Percentiles rank a stretch among this genome's conserved stretches.
These are phyloP conservation scores for Boletus semigastroideus DNA, from an alignment of 1,284 basidiomycete species.

Conservation along the genomic window DNA sequence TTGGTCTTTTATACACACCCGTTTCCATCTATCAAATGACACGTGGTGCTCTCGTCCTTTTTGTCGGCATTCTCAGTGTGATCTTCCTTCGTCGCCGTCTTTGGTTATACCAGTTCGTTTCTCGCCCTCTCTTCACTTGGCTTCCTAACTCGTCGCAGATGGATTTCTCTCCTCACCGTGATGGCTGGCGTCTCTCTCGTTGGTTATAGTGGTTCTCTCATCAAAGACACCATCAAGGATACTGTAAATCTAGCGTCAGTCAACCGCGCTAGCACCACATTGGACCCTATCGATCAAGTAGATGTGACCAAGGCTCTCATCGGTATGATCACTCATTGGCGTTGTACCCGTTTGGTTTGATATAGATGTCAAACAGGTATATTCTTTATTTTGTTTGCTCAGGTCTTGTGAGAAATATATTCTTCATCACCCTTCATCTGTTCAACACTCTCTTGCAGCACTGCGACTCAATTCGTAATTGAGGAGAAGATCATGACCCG, in stretches of 20 bases:
- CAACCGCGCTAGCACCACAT: slow-evolving; percentile 17
- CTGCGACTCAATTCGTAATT: slow-evolving; percentile 91
- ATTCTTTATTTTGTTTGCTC: slow-evolving; percentile 93
- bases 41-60: slow-evolving; percentile 93
- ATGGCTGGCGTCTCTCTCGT: slow-evolving; percentile 91
- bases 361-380: slow-evolving; percentile 54
- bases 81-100: slow-evolving; percentile 85
- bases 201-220: slow-evolving; percentile 86
- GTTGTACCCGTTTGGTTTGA: slow-evolving; percentile 2
- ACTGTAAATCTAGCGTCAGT: slow-evolving; percentile 25
- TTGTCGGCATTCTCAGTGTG: slow-evolving; percentile 92
- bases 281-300: slow-evolving; percentile 50
- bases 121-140: slow-evolving; percentile 2
- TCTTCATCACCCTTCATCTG: slow-evolving; percentile 14
- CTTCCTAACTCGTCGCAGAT: slow-evolving; percentile 48
- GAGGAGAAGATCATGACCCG: slow-evolving; percentile 84
- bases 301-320: slow-evolving; percentile 66
- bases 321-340: slow-evolving; percentile 43
- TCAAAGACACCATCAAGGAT: slow-evolving; percentile 69
- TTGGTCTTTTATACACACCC: slow-evolving; percentile 92
- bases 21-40: slow-evolving; percentile 99
- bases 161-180: slow-evolving; percentile 89
- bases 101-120: slow-evolving; percentile 73
- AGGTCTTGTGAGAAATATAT: slow-evolving; percentile 77
- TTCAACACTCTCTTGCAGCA: slow-evolving; percentile 46